These are phyloP conservation scores for Artemisia tridentata DNA, from an alignment of 129 eudicot species.

Conservation along the genomic window DNA sequence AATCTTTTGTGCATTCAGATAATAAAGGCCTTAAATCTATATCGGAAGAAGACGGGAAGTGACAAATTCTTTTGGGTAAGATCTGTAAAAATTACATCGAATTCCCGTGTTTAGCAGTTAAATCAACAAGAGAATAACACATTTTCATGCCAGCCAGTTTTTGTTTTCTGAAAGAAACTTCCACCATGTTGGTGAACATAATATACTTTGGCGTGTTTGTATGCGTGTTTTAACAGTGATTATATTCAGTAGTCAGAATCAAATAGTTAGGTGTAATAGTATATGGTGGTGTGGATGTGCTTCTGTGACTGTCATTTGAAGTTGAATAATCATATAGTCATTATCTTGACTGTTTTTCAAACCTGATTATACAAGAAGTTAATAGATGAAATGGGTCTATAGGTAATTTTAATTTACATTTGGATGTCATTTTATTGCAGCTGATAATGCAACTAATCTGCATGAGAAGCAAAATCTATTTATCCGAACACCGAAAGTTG, in stretches of 20 bases:
- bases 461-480: too few species aligned
- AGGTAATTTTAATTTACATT: too few species aligned
- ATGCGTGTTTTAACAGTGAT: too few species aligned
- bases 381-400: background rate
- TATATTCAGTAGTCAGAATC: too few species aligned
- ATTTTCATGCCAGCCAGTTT: constrained; percentile 11
- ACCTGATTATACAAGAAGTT: background rate
- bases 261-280: too few species aligned
- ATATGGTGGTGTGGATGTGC: too few species aligned
- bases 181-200: background rate
- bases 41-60: constrained; percentile 79
- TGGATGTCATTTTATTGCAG: too few species aligned
- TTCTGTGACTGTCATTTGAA: too few species aligned
- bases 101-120: constrained; percentile 4
- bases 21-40: constrained; percentile 86
- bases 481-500: too few species aligned
- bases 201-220: background rate
- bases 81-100: background rate
- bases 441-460: too few species aligned
- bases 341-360: background rate
- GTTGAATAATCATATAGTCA: too few species aligned
- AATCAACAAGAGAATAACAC: constrained; percentile 1
- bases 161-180: background rate
- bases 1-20: constrained; percentile 56
- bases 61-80: constrained; percentile 90